Evolutionary conservation across 2,329 filamentous ascomycete species (phyloP).

Genomic region (Chaetomium sp.): DNA sequence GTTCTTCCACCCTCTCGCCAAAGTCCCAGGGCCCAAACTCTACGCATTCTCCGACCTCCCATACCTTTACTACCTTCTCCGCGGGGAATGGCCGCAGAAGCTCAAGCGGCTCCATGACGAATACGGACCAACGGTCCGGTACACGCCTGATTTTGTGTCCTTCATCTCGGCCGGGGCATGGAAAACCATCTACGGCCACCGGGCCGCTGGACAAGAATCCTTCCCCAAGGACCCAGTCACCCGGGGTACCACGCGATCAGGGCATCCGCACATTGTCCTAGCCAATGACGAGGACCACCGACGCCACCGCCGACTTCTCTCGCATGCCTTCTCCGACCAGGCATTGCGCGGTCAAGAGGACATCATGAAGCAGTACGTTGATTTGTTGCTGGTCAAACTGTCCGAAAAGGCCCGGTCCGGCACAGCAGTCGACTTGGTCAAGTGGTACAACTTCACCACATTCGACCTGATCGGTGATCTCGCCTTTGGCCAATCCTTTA

Average conservation of each 20-base stretch:
- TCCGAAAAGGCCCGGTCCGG: conserved; percentile 14
- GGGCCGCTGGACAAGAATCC: conserved; percentile 13
- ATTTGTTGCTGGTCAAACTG: conserved; percentile 18
- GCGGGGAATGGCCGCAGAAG: conserved; percentile 65
- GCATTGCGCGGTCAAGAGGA: conserved; percentile 24
- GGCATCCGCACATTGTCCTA: conserved; percentile 8
- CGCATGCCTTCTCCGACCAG: conserved; percentile 26
- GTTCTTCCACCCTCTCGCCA: conserved; percentile 22
- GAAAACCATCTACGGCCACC: conserved; percentile 29
- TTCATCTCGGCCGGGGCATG: conserved; percentile 32
- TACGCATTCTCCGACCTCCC: conserved; percentile 20
- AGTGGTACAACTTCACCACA: conserved; percentile 25
- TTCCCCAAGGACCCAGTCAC: conserved; percentile 7
- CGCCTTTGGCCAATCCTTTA: conserved; percentile 24
- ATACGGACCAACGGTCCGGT: conserved; percentile 37
- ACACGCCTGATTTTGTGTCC: conserved; percentile 35
- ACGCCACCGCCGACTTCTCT: conserved; percentile 22
- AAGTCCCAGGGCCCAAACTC: conserved; percentile 22
- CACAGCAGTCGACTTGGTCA: conserved; percentile 19
- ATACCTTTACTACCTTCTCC: conserved; percentile 64
- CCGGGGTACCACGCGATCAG: conserved; percentile 3
- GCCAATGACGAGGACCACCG: conserved; percentile 21
- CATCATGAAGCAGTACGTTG: conserved; percentile 18
- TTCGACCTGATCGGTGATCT: conserved; percentile 26
- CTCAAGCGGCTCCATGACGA: conserved; percentile 27